These are phyloP conservation scores for Oryza punctata DNA, from an alignment of 176 grass and related monocot genomes.

Conservation along the genomic window DNA sequence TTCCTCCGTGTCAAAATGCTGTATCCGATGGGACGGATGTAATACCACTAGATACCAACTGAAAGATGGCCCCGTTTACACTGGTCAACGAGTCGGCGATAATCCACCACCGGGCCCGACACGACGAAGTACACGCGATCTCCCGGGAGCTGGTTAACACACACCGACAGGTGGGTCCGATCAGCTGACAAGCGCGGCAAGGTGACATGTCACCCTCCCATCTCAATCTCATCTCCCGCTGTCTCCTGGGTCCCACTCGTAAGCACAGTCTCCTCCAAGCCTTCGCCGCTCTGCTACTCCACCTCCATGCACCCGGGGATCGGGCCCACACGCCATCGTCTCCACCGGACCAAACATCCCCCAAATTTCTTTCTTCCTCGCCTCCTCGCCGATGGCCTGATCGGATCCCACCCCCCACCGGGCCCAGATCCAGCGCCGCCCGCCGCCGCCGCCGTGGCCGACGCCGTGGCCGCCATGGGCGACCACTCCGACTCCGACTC, in stretches of 20 bases:
- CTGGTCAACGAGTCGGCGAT: constrained; percentile 26
- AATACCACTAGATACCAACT: too few species aligned
- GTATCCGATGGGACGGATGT: too few species aligned
- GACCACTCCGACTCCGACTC: constrained; percentile 80
- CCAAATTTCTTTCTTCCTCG: constrained; percentile 20
- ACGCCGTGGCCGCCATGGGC: constrained; percentile 59
- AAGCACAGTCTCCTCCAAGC: constrained; percentile 15
- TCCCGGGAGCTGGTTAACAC: neutral
- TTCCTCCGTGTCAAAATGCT: too few species aligned
- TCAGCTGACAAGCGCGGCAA: neutral
- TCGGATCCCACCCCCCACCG: constrained; percentile 45
- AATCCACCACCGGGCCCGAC: neutral
- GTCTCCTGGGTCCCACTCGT: neutral
- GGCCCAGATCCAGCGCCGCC: constrained; percentile 54
- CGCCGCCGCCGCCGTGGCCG: neutral
- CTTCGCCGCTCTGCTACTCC: neutral
- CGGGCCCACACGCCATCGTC: constrained; percentile 41
- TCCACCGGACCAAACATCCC: constrained; percentile 36
- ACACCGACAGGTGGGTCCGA: constrained; percentile 20
- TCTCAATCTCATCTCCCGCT: too few species aligned
- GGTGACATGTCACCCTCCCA: neutral
- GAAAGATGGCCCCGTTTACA: neutral
- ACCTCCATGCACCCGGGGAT: constrained; percentile 7
- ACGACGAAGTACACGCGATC: neutral
- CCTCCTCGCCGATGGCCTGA: constrained; percentile 43